Evolutionary conservation across 805 yeast genomes (phyloP).

Genomic region (Kodamaea jinghongensis): DNA sequence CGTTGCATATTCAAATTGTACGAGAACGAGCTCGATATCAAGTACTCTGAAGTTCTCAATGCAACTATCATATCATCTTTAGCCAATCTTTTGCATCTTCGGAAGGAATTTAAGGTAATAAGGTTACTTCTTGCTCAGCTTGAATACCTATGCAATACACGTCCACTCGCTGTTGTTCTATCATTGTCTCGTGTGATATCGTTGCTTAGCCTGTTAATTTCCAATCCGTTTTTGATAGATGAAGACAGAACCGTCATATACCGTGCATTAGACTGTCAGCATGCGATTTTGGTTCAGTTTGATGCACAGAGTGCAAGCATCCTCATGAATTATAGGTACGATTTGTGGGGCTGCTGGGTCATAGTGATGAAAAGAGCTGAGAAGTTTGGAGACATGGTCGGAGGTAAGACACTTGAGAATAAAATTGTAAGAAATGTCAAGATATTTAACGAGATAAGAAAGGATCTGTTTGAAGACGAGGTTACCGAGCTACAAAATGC

Average conservation of each 20-base stretch:
- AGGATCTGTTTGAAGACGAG: too few species aligned
- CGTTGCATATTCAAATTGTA: slow-evolving; percentile 16
- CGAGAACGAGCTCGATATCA: slow-evolving; percentile 5
- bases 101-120: slow-evolving; percentile 2
- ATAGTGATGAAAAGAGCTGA: slow-evolving; percentile 17
- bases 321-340: slow-evolving; percentile 28
- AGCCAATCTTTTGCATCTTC: slow-evolving; percentile 19
- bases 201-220: slow-evolving; percentile 29
- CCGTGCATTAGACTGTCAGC: slow-evolving; percentile 24
- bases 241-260: slow-evolving; percentile 14
- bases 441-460: neutral
- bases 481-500: too few species aligned
- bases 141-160: neutral
- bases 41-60: slow-evolving; percentile 16
- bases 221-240: slow-evolving; percentile 28
- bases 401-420: neutral
- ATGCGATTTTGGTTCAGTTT: slow-evolving; percentile 15
- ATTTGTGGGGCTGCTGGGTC: slow-evolving; percentile 37
- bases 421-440: neutral
- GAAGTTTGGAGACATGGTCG: slow-evolving; percentile 1
- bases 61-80: slow-evolving; percentile 22
- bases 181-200: slow-evolving; percentile 28
- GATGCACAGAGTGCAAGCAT: slow-evolving; percentile 18
- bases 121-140: slow-evolving; percentile 2
- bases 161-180: slow-evolving; percentile 14